These are phyloP conservation scores for Heimioporus sp. DNA, from an alignment of 768 basidiomycete genomes.

Conservation along the genomic window DNA sequence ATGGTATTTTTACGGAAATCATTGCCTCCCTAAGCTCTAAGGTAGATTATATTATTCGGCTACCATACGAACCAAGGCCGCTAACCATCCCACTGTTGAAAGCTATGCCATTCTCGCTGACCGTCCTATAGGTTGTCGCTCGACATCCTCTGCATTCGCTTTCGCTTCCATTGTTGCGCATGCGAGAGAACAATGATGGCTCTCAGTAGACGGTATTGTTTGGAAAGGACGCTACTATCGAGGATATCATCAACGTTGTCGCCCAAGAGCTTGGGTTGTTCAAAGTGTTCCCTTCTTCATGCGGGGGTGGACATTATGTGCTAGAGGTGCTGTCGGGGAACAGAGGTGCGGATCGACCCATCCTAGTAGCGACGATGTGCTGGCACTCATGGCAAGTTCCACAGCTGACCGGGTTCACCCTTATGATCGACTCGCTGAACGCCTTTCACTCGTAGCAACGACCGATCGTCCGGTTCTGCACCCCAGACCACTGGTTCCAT, in stretches of 20 bases:
- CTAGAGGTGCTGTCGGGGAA: constrained; percentile 60
- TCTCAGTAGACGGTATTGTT: constrained; percentile 67
- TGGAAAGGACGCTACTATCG: constrained; percentile 52
- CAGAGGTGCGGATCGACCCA: constrained; percentile 42
- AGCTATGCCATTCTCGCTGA: constrained; percentile 67
- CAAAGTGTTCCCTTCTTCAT: constrained; percentile 63
- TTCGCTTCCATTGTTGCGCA: constrained; percentile 56
- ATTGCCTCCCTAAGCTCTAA: too few species aligned
- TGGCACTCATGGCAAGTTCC: constrained; percentile 10
- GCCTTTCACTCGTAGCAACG: constrained; percentile 7
- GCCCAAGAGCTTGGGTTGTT: constrained; percentile 66
- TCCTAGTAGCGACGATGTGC: background rate
- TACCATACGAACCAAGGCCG: constrained; percentile 32
- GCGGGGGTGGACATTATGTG: constrained; percentile 67
- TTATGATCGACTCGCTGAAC: constrained; percentile 14
- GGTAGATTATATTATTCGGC: too few species aligned
- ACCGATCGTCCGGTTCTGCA: constrained; percentile 54
- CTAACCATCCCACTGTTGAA: constrained; percentile 51
- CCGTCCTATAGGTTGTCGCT: constrained; percentile 72
- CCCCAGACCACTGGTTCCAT: constrained; percentile 80
- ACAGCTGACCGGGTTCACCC: constrained; percentile 7
- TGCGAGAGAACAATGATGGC: constrained; percentile 76
- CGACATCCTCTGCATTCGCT: constrained; percentile 59
- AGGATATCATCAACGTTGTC: constrained; percentile 51
- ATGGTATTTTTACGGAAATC: too few species aligned